Evolutionary conservation across 306 rosid species (phyloP), one percentile per base, ranked within the genome.

Genomic region (Bauhinia variegata): DNA sequence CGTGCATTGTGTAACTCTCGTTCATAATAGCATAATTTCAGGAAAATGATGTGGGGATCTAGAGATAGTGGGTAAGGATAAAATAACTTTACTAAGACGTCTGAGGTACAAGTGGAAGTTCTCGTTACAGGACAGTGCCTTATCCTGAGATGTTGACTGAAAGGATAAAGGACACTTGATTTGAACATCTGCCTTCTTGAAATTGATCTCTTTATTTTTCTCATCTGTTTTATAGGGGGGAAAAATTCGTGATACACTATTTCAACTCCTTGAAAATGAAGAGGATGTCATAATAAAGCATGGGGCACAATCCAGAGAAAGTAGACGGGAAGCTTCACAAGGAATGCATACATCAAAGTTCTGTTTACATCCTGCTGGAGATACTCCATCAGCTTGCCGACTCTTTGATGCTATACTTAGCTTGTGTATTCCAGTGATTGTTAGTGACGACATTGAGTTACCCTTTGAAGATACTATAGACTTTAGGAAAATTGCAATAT

Each of bases 301-400:
- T 65, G 99, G 99, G 75, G 78, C 96, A 36, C 99, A 90, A 59
- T 93, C 97, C 60, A 83, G 95, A 75, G 97, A 86, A 82, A 88
- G 87, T 79, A 72, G 97, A 36, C 83, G 97, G 28, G 97, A 84
- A 50, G 99, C 99, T 76, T 75, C 96, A 6, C 91, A 59, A 30
- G 99, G 99, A 76, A 92, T 92, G 98, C 99, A 93, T 70, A 70
- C 87, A 23, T 93, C 97, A 4, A 90, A 85, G 70, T 93, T 93
- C 76, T 93, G 99, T 75, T 83, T 93, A 62, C 87, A 93, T 80
- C 99, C 97, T 12, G 97, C 99, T 15, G 99, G 99, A 46, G 99
- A 93, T 78, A 93, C 99, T 60, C 99, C 99, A 43, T 93, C 99
- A 23, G 97, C 97, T 10, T 93, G 99, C 66, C 86, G 99, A 30